phyloP scores from a whole-genome alignment of 2,329 filamentous ascomycete species.

The Camillea tinctor region DNA sequence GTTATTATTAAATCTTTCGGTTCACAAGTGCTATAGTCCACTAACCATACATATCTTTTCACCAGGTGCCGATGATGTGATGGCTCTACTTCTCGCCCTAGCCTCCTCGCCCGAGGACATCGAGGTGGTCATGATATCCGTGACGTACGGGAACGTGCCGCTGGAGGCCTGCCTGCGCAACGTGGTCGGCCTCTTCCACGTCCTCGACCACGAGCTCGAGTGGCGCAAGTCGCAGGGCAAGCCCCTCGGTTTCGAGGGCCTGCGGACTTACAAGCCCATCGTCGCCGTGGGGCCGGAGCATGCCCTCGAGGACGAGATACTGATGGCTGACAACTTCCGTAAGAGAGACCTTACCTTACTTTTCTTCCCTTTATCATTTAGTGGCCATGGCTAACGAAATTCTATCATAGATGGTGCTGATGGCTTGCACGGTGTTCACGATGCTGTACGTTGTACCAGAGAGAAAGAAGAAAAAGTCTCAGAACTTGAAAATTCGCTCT shows the following conservation, averaged over 20 bases:
- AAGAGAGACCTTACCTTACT: constrained; percentile 42
- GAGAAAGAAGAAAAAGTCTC: neutral
- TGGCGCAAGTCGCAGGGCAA: constrained; percentile 74
- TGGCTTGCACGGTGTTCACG: constrained; percentile 74
- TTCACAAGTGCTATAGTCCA: too few species aligned
- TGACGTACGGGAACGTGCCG: constrained; percentile 93
- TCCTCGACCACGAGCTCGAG: constrained; percentile 82
- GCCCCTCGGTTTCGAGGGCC: constrained; percentile 67
- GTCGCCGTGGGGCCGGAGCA: constrained; percentile 85
- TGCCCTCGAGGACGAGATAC: constrained; percentile 76
- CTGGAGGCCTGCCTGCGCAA: constrained; percentile 86
- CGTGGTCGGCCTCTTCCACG: constrained; percentile 84
- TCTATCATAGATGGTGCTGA: constrained; percentile 63
- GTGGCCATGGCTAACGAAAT: constrained; percentile 7
- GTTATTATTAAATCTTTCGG: neutral
- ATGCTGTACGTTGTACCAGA: constrained; percentile 40
- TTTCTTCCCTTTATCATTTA: neutral
- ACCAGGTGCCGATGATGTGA: constrained; percentile 81
- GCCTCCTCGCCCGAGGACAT: constrained; percentile 80
- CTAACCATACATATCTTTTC: constrained; percentile 9
- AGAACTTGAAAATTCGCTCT: neutral
- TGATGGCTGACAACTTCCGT: constrained; percentile 89
- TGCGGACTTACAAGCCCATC: constrained; percentile 73
- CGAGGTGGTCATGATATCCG: constrained; percentile 79
- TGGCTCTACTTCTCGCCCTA: constrained; percentile 84